Conservation (phyloP, 257 asterid genomes). For the Salvia hispanica region DNA sequence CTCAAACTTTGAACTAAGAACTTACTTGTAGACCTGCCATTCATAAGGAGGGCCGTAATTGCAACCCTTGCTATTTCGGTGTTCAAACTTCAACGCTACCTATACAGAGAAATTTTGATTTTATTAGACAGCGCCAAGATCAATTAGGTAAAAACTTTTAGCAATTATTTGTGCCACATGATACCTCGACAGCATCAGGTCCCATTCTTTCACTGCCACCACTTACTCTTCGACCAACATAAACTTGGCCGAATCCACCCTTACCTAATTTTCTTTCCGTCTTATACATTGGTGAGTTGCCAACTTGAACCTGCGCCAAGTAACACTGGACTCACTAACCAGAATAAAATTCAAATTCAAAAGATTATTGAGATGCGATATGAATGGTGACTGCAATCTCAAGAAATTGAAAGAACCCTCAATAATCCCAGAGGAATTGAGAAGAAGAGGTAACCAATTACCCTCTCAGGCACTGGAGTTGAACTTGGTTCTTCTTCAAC, state of each 20-base stretch:
- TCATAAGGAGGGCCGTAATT: slow-evolving; percentile 91
- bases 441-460: slow-evolving; percentile 33
- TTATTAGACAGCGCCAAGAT: slow-evolving; percentile 11
- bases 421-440: no score
- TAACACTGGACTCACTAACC: slow-evolving; percentile 6
- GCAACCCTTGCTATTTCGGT: slow-evolving; percentile 88
- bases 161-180: slow-evolving; percentile 22
- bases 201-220: slow-evolving; percentile 88
- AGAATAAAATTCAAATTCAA: no score
- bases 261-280: slow-evolving; percentile 90
- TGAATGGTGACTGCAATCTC: slow-evolving; percentile 11
- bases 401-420: slow-evolving; percentile 2
- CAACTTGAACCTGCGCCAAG: slow-evolving; percentile 88
- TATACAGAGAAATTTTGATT: slow-evolving; percentile 28
- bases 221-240: slow-evolving; percentile 78
- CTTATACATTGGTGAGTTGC: slow-evolving; percentile 86
- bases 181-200: slow-evolving; percentile 92
- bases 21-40: slow-evolving; percentile 97
- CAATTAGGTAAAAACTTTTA: not conserved
- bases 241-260: slow-evolving; percentile 97
- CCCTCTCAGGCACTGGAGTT: slow-evolving; percentile 97
- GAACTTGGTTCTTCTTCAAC: slow-evolving; percentile 88
- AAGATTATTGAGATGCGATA: not conserved
- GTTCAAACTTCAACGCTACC: slow-evolving; percentile 91
- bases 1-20: slow-evolving; percentile 25